Base-by-base conservation (phyloP, 2,329 filamentous ascomycete species). In the Cladophialophora immunda region DNA sequence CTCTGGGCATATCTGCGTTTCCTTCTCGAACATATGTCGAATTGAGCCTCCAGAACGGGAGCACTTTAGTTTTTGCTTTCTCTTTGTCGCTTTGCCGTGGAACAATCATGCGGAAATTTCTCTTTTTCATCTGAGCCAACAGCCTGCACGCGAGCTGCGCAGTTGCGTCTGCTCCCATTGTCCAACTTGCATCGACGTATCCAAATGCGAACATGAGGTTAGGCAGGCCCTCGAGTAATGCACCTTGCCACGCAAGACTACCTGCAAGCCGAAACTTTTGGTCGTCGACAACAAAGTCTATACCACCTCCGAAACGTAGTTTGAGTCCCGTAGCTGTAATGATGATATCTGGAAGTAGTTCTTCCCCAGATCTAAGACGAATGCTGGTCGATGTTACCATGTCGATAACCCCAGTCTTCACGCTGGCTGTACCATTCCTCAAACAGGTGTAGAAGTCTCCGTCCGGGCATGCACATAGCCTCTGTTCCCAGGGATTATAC, bases 401-500 rank as follows among this genome's bases (percentile, higher is more conserved):
- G 41, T 83, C 77, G 74, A 88, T 87, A 2, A 78, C 81, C 58
- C 82, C 85, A 1, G 86, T 88, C 29, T 82, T 82, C n/a, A 89
- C 79, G 47, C 79, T 78, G 0, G 83, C 84, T 62, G 81, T 82
- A 25, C 85, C 85, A 0, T 77, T 73, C 17, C 81, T 79, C 19
- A 88, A 78, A 36, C 79, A 77, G 32, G 80, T 74, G 79, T 85
- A 88, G 74, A 87, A 87, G 73, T 88, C 86, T n/a, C 83, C 85
- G 64, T 87, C 82, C 0, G 86, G 86, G n/a, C 81, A 89, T 66
- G 92, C 79, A 73, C 92, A 94, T 2, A 95, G 79, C 0, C 92
- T 86, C 76, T 95, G 92, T 60, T 92, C 85, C 83, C 91, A 89
- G 0, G 89, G 89, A 47, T 85, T 83, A 71, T 92, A 91, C 2